Conservation (phyloP, 2,329 filamentous ascomycete genomes). For the Grosmannia penicillata region DNA sequence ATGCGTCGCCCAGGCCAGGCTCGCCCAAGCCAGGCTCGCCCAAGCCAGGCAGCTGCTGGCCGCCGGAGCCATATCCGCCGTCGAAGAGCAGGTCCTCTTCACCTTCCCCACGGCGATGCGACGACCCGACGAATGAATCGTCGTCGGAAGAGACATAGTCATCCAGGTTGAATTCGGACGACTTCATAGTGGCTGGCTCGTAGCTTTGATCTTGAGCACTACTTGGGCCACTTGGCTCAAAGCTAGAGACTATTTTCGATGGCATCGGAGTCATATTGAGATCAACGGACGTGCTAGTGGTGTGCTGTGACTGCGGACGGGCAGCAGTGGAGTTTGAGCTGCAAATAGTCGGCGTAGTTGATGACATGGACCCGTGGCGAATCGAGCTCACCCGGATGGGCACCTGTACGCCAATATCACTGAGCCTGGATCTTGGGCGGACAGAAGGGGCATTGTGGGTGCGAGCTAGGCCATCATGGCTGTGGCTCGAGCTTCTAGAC, state of each 20-base stretch:
- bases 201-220: neutral
- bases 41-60: constrained; percentile 19
- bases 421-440: neutral
- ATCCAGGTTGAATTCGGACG: constrained; percentile 16
- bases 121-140: constrained; percentile 14
- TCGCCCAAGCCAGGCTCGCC: constrained; percentile 1
- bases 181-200: neutral
- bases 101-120: constrained; percentile 13
- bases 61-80: constrained; percentile 18
- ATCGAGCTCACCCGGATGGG: constrained; percentile 3
- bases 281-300: constrained; percentile 11
- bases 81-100: constrained; percentile 24
- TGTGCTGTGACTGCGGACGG: constrained; percentile 7
- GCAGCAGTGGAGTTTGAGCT: constrained; percentile 3
- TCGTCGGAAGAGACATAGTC: constrained; percentile 22
- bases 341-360: constrained; percentile 4
- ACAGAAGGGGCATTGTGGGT: neutral
- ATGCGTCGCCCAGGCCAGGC: constrained; percentile 5
- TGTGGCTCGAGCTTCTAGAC: constrained; percentile 3
- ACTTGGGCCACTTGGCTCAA: too few relatives aligned
- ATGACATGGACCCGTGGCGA: constrained; percentile 6
- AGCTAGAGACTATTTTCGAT: too few relatives aligned
- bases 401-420: constrained; percentile 4
- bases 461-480: constrained; percentile 1
- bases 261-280: constrained; percentile 1